A percentile compares a stretch with the other conserved stretches of the same genome.
These are phyloP conservation scores for Harrya chromipes DNA, from an alignment of 768 basidiomycete species.

Conservation along the genomic window DNA sequence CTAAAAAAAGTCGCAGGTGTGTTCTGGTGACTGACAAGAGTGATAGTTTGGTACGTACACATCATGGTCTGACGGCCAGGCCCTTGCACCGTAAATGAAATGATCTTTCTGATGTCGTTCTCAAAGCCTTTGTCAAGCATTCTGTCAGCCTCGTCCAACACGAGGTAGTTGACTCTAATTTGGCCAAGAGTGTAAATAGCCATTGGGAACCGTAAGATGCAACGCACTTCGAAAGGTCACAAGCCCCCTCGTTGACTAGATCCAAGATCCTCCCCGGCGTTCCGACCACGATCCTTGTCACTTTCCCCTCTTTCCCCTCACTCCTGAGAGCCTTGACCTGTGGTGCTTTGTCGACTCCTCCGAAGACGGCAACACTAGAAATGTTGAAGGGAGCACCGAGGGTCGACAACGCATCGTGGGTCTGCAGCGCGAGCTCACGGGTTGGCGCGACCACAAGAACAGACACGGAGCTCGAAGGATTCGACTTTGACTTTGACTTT, in stretches of 20 bases:
- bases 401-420: conserved; percentile 74
- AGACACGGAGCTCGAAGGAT: conserved; percentile 39
- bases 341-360: conserved; percentile 88
- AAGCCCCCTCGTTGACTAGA: conserved; percentile 81
- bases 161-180: conserved; percentile 79
- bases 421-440: conserved; percentile 94
- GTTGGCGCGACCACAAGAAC: conserved; percentile 91
- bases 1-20: conserved; percentile 36
- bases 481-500: conserved; percentile 22
- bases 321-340: conserved; percentile 71
- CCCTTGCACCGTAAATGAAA: conserved; percentile 65
- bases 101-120: conserved; percentile 92
- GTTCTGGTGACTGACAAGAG: background rate
- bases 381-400: conserved; percentile 76
- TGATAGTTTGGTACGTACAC: conserved; percentile 56
- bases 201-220: background rate
- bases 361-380: conserved; percentile 84
- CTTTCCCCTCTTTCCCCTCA: conserved; percentile 45
- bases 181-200: background rate
- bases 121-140: conserved; percentile 99
- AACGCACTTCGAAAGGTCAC: conserved; percentile 74
- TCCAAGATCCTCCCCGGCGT: conserved; percentile 95
- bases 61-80: conserved; percentile 86
- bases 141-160: conserved; percentile 95
- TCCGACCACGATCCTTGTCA: conserved; percentile 82